Base-by-base conservation (phyloP, 257 asterid species). In the Rubia yunnanensis region DNA sequence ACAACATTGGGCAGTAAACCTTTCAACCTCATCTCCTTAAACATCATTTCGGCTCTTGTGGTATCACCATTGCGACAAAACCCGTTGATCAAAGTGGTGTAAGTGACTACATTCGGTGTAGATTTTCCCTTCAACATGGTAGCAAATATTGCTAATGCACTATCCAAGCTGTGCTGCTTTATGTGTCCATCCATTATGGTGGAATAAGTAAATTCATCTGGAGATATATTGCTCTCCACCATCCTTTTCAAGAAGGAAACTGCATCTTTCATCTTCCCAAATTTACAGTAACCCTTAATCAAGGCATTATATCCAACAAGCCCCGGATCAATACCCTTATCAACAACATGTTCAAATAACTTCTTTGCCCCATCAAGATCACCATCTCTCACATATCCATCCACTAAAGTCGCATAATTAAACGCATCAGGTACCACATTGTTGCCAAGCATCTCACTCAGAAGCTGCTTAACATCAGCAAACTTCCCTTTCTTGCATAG, bases 221-320 rank as follows among this genome's bases (percentile, higher is more conserved):
- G 97, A 53, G 44, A 64, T 36, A 82, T 72, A 28, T 81, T 82
- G 74, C 78, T 67, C 73, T 72, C 61, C 64, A 50, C 41, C 97
- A 92, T 87, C 76, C 53, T 78, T 67, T 30, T 77, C 72, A 92
- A 56, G 72, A 83, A 86, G 63, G 72, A 65, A 65, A 89, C 76
- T 53, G 96, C 96, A 44, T 87, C 90, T 62, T 72, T 78, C 83
- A 92, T 72, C 88, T 69, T 67, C 75, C 96, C 94, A 72, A 75
- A 76, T 68, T 81, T 89, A 68, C 96, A 89, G 77, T 77, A 87
- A 63, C 97, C 99, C 78, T 92, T 92, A 39, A 92, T 83, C 94
- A 92, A 83, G 67, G 95, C 90, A 75, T 89, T 89, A 70, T 85
- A 88, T 60, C 82, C 94, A 49, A 89, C 97, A 48, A 84, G 77